Percentiles rank a stretch among this genome's conserved stretches.
These are phyloP conservation scores for Scutellaria minor DNA, from an alignment of 257 asterid genomes.

Conservation along the genomic window DNA sequence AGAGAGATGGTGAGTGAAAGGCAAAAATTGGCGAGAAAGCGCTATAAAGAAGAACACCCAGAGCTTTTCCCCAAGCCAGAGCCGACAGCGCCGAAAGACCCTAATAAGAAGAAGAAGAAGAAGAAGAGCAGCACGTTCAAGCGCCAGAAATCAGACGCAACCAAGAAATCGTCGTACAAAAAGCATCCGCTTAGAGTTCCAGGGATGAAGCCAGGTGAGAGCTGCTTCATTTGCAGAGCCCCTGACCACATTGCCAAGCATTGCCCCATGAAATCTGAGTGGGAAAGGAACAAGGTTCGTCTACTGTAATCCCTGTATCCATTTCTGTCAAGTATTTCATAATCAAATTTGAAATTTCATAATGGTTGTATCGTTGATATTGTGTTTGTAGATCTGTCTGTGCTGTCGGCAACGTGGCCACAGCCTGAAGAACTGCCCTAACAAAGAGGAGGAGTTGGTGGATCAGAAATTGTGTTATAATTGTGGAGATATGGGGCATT, in stretches of 20 bases:
- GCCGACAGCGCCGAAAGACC: constrained; percentile 75
- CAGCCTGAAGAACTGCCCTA: constrained; percentile 85
- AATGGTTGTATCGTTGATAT: constrained; percentile 19
- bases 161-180: constrained; percentile 42
- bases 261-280: constrained; percentile 74
- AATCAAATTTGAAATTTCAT: constrained; percentile 21
- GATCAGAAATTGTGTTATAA: constrained; percentile 79
- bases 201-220: constrained; percentile 98
- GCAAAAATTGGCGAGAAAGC: constrained; percentile 65
- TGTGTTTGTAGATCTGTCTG: constrained; percentile 73
- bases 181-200: constrained; percentile 82
- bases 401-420: constrained; percentile 85
- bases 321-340: background rate
- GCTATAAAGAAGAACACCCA: constrained; percentile 69
- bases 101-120: constrained; percentile 54
- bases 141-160: constrained; percentile 46
- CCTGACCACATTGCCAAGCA: constrained; percentile 81
- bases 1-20: constrained; percentile 73
- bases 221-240: constrained; percentile 82
- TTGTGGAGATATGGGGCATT: constrained; percentile 88
- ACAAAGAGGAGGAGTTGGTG: constrained; percentile 50
- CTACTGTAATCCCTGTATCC: background rate
- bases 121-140: constrained; percentile 59
- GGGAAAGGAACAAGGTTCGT: constrained; percentile 92
- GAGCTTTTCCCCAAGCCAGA: constrained; percentile 69